Base-by-base conservation (phyloP, 2,329 filamentous ascomycete species). In the Clarireedia paspali region DNA sequence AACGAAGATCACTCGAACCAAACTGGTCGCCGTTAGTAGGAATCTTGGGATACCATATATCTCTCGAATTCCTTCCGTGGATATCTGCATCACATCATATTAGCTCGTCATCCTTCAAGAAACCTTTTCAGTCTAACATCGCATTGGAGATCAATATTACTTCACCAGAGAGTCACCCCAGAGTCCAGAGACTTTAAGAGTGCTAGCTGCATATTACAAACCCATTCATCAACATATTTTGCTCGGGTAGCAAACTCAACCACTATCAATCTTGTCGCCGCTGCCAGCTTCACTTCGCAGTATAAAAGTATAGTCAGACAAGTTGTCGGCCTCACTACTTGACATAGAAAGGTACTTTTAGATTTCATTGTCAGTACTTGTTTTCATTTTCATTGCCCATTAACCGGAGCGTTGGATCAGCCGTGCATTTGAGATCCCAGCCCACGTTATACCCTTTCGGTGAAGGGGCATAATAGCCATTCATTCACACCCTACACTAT, bases 331-430 rank as follows among this genome's bases (percentile, higher is more conserved):
- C 53, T 45, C 26, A 6, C 44, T 38, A 38, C 39, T 20, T 17
- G 30, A 20, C 44, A 36, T 12, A 27, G 34, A 9, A 17, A 6
- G 30, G 30, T 34, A 34, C 9, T 2, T 17, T 14, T 39, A 44
- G 15, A 44, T n/a, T 10, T 38, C 38, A 3, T 50, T 47, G 53
- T 55, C 39, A 55, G 47, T 55, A 55, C 47, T 20, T 45, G 23
- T 45, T 20, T 20, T 44, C 17, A 27, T 45, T 38, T 6, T 45
- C 34, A 26, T 38, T 55, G 27, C 14, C n/a, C 46, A 59, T 57
- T 59, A 57, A 55, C 57, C 59, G 49, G 49, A 17, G 47, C 46
- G 48, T 55, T 57, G 59, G 57, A 51, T 53, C 54, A 57, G 57
- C 55, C 57, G 55, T 59, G 56, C 38, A 53, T 47, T 53, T 12